Conservation (phyloP, 345 rosid genomes). For the Rhizophora mangle region DNA sequence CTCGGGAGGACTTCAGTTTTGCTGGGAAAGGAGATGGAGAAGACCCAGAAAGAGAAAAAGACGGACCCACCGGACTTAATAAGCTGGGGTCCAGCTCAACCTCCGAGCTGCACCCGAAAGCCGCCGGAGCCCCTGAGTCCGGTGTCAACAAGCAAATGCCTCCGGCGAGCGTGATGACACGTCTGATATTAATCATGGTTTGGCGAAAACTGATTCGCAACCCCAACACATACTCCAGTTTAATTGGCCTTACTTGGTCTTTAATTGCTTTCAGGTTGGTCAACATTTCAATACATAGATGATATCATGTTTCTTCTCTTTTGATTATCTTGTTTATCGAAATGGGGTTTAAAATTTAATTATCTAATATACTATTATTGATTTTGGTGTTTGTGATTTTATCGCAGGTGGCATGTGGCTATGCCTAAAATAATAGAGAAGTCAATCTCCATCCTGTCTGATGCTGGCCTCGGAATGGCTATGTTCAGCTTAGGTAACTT, state of each 20-base stretch:
- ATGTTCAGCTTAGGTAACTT: constrained; percentile 39
- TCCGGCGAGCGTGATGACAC: constrained; percentile 37
- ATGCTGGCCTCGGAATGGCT: constrained; percentile 41
- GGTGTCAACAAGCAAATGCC: constrained; percentile 32
- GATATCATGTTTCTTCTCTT: neutral
- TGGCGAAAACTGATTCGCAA: constrained; percentile 36
- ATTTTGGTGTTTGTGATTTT: neutral
- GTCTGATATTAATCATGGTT: constrained; percentile 36
- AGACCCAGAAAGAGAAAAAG: constrained; percentile 25
- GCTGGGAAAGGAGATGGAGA: constrained; percentile 52
- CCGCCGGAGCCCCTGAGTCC: constrained; percentile 27
- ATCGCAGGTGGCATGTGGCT: constrained; percentile 31
- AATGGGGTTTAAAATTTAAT: neutral
- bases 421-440: constrained; percentile 29
- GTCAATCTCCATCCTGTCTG: constrained; percentile 38
- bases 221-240: constrained; percentile 37
- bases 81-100: constrained; percentile 62
- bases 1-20: constrained; percentile 51
- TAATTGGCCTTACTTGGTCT: constrained; percentile 35
- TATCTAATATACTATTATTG: neutral
- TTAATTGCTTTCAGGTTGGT: constrained; percentile 25
- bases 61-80: constrained; percentile 34
- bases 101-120: constrained; percentile 59
- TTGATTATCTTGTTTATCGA: neutral
- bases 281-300: neutral